Evolutionary conservation across 345 rosid species (phyloP), one percentile per base, ranked within the genome.

Genomic region (Ceriops tagal): DNA sequence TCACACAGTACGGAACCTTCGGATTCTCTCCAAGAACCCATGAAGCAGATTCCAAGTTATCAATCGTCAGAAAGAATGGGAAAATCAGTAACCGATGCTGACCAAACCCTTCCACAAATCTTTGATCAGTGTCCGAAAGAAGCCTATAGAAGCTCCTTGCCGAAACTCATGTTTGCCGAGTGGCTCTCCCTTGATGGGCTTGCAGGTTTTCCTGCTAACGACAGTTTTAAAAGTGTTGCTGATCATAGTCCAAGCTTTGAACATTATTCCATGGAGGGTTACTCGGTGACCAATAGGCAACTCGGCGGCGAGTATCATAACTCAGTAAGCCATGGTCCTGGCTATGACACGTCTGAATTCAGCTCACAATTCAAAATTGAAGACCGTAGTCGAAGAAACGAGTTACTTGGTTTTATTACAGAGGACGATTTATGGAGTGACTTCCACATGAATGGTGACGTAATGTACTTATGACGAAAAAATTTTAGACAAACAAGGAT

Each of bases 141-240:
- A 67, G 49, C 15, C 46, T 2, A 3, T 0, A 65, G 20, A 22
- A 77, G 62, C 43, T 66, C 66, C 61, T 65, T 88, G 39, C 93
- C 88, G 1, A 88, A 86, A 73, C 53, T 89, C 19, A 73, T 89
- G 67, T 92, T 92, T 53, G 83, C 96, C 0, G 93, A 87, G 74
- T 89, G 96, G 96, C 87, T 92, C 34, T 72, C 82, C 20, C 74
- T 78, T 67, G 72, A 74, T 10, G 24, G 66, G 67, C 46, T 70
- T 21, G n/a, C 73, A 1, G 68, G 71, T 67, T 60, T 61, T 20
- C 26, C 58, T 53, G 27, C 4, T 21, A 21, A 1, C 11, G 58
- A 55, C 28, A 21, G 1, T 55, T 22, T 26, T 55, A 5, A 13
- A 7, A 28, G 69, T 6, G 77, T 28, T 11, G 60, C 53, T 39